A percentile compares a stretch with the other conserved stretches of the same genome.
Evolutionary conservation across 371 early-diverging fungal genomes (phyloP).

Genomic region (Saksenaea vasiformis): DNA sequence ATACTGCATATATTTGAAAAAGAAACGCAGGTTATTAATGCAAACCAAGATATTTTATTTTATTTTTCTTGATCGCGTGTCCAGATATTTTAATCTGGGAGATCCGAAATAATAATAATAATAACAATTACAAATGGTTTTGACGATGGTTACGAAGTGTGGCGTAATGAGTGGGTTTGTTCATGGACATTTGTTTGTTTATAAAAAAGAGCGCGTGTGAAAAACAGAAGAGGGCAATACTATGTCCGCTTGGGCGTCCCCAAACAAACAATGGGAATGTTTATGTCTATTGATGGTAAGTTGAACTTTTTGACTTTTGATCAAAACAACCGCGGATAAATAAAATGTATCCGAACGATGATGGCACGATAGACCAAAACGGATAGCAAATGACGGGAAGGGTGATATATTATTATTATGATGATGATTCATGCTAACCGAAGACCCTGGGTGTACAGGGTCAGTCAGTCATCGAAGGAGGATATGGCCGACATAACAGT

Average conservation of each 20-base stretch:
- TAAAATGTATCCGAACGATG: not conserved
- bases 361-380: not conserved
- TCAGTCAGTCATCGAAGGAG: no score
- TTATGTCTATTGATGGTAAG: not conserved
- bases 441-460: no score
- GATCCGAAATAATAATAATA: not conserved
- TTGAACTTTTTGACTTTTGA: not conserved
- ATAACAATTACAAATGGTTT: not conserved
- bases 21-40: not conserved
- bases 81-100: not conserved
- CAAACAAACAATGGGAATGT: constrained; percentile 1
- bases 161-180: not conserved
- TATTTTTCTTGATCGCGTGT: not conserved
- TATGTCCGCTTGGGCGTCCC: not conserved
- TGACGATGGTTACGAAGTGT: not conserved
- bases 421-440: no score
- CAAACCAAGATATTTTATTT: not conserved
- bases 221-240: not conserved
- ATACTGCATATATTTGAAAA: not conserved
- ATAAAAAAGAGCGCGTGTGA: not conserved
- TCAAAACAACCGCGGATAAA: constrained; percentile 3
- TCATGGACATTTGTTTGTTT: not conserved
- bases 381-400: not conserved
- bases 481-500: no score
- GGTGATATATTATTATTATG: no score